Evolutionary conservation across 768 basidiomycete species (phyloP).

Genomic region (Collybiopsis confluens): DNA sequence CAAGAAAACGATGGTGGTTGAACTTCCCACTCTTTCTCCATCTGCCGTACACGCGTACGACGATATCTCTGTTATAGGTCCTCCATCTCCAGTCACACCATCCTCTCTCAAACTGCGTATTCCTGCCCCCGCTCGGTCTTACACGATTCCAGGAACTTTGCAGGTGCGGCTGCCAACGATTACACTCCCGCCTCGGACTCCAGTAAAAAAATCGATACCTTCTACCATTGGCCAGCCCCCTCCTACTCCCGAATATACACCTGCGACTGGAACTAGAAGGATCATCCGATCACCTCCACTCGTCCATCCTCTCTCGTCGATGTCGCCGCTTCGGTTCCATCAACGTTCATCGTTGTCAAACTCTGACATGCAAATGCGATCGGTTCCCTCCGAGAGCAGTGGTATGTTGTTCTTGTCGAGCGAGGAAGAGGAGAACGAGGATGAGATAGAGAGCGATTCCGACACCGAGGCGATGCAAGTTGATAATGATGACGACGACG

Average conservation of each 20-base stretch:
- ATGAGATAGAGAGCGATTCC: background rate
- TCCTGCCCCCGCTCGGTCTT: background rate
- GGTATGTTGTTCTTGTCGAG: background rate
- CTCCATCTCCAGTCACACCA: background rate
- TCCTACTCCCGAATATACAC: constrained; percentile 8
- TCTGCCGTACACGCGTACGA: background rate
- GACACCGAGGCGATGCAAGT: background rate
- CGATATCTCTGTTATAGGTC: background rate
- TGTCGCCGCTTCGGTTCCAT: background rate
- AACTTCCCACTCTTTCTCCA: background rate
- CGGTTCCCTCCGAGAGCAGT: no score
- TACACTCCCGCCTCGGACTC: background rate
- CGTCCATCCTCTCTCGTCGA: background rate
- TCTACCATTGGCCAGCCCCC: constrained; percentile 1
- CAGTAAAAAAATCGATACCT: background rate
- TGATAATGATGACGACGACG: background rate
- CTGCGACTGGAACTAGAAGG: no score
- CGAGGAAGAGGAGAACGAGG: no score
- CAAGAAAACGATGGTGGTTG: constrained; percentile 5
- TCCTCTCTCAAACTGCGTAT: background rate
- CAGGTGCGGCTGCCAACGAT: background rate
- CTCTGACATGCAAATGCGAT: no score
- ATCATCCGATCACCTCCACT: no score
- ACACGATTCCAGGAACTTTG: background rate
- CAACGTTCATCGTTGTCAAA: background rate